Percentiles rank a stretch among this genome's conserved stretches.
Conservation (phyloP, 371 early-diverging fungal species). For the Syncephalastrum sp. region DNA sequence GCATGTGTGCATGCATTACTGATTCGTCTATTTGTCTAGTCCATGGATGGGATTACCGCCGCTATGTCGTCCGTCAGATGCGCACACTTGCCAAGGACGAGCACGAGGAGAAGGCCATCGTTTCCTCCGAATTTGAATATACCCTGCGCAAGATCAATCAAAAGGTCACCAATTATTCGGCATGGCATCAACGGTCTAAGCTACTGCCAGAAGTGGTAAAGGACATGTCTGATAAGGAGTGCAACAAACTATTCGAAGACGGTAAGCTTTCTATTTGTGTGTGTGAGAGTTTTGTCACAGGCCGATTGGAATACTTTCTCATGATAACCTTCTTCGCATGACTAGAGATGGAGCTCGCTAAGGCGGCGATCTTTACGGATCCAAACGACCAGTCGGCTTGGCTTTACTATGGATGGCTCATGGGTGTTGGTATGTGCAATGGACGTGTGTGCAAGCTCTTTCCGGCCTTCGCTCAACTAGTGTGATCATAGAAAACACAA, state of each 20-base stretch:
- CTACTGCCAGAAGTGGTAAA: conserved; percentile 65
- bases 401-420: conserved; percentile 91
- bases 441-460: neutral
- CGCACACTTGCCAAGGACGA: conserved; percentile 16
- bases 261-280: conserved; percentile 16
- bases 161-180: conserved; percentile 93
- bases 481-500: neutral
- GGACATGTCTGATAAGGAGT: conserved; percentile 24
- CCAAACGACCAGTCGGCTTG: conserved; percentile 97
- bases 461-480: no score
- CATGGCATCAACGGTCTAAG: conserved; percentile 95
- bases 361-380: conserved; percentile 91
- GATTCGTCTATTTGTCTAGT: conserved; percentile 45
- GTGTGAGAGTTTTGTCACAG: neutral
- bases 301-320: no score
- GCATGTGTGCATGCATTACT: no score
- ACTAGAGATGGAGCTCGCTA: conserved; percentile 78
- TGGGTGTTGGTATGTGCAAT: conserved; percentile 57
- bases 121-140: conserved; percentile 73
- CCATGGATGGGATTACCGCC: conserved; percentile 96
- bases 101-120: conserved; percentile 23
- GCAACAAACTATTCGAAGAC: conserved; percentile 23
- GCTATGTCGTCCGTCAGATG: conserved; percentile 68
- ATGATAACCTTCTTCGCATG: neutral
- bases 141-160: conserved; percentile 83